Percentiles rank a stretch among this genome's conserved stretches.
These are phyloP conservation scores for Microdochium bolleyi DNA, from an alignment of 2,329 filamentous ascomycete genomes.

Conservation along the genomic window DNA sequence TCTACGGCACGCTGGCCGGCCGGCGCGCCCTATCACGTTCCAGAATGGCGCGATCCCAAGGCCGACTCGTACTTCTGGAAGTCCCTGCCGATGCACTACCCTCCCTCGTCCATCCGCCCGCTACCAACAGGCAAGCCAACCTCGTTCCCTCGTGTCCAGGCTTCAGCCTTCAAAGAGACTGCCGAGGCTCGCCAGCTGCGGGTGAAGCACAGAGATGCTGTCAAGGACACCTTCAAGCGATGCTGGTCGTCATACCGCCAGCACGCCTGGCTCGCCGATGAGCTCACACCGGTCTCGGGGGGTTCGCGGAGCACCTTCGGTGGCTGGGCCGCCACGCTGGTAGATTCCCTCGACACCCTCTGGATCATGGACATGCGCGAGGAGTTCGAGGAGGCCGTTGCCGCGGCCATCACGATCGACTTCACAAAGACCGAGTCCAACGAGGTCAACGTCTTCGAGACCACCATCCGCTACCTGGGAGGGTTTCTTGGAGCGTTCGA, in stretches of 20 bases:
- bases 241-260: constrained; percentile 36
- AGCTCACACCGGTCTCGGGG: constrained; percentile 34
- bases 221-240: constrained; percentile 23
- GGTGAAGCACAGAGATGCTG: constrained; percentile 9
- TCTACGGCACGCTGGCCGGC: neutral
- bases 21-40: neutral
- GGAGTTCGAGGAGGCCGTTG: constrained; percentile 39
- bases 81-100: constrained; percentile 13
- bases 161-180: constrained; percentile 1
- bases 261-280: constrained; percentile 39
- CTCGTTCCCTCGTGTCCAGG: constrained; percentile 13
- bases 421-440: constrained; percentile 29
- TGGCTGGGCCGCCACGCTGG: constrained; percentile 42
- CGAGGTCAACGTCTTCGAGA: constrained; percentile 34
- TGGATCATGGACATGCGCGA: constrained; percentile 40
- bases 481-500: constrained; percentile 31
- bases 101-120: constrained; percentile 10
- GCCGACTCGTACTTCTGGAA: constrained; percentile 15
- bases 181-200: constrained; percentile 8
- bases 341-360: constrained; percentile 42
- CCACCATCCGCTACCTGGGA: constrained; percentile 35
- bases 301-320: constrained; percentile 34
- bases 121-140: constrained; percentile 11
- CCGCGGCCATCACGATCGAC: constrained; percentile 34
- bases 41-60: neutral